Evolutionary conservation across 495 filamentous ascomycete species (phyloP), one percentile per base, ranked within the genome.

Genomic region (Xylaria scruposa): DNA sequence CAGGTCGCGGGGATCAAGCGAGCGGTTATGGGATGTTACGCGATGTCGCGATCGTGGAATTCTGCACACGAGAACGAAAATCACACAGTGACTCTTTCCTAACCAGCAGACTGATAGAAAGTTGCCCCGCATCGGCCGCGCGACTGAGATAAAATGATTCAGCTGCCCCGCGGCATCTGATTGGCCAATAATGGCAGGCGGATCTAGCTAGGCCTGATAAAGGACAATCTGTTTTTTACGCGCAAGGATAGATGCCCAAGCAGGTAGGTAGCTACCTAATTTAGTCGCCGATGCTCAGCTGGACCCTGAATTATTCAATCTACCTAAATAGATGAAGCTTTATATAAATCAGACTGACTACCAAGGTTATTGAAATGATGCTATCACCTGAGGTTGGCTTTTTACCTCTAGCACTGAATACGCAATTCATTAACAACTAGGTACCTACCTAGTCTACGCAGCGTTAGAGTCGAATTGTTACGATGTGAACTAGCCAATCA

Each of bases 111-210:
- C n/a, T 15, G 21, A 36, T 13, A 33, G 40, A 51, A 65, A 44
- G 26, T 10, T 70, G 68, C 68, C 68, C 68, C 68, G 58, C 58
- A 70, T 62, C 68, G 33, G 68, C 54, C 12, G 26, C 26, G 68
- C 68, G 51, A 70, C 26, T 58, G 68, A 33, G 68, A 40, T 62
- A 62, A 70, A 62, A 26, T 26, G 19, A 17, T 31, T n/a, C 4
- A 53, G 15, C 12, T 70, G 56, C 68, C 68, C 68, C 68, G 68
- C 58, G 68, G 67, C 36, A 9, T 7, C 40, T 62, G 58, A 62
- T 59, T 70, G 68, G 68, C 19, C 19, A n/a, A 70, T 62, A 61
- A 40, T 2, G 26, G 4, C 8, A 61, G 38, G 5, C 19, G 31
- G 68, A 70, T 70, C 58, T n/a, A 49, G 42, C 56, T 59, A 62